A percentile compares a stretch with the other conserved stretches of the same genome.
Conservation (phyloP, 768 basidiomycete species). For the Butyriboletus loyo region DNA sequence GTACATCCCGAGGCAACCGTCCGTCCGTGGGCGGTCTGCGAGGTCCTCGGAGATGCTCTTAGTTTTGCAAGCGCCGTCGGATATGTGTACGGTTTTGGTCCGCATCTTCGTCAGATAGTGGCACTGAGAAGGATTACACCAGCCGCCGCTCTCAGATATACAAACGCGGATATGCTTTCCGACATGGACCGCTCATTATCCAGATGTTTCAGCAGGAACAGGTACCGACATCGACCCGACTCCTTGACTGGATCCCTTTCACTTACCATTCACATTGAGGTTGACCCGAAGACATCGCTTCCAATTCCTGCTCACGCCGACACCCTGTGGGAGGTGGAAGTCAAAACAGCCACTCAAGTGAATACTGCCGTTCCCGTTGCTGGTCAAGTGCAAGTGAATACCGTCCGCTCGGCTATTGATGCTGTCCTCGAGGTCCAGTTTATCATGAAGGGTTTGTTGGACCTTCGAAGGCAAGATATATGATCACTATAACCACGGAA, state of each 20-base stretch:
- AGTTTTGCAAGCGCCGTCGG: conserved; percentile 80
- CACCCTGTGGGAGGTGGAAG: conserved; percentile 86
- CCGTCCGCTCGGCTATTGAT: conserved; percentile 65
- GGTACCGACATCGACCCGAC: conserved; percentile 35
- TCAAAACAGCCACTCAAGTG: conserved; percentile 76
- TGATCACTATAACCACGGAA: conserved; percentile 27
- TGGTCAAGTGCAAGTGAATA: conserved; percentile 55
- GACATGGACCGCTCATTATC: conserved; percentile 66
- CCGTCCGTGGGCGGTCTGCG: conserved; percentile 77
- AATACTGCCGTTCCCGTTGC: conserved; percentile 50
- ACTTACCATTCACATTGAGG: conserved; percentile 38
- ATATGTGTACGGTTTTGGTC: conserved; percentile 51
- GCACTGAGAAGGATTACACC: conserved; percentile 2
- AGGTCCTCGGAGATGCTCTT: conserved; percentile 75
- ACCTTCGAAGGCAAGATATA: conserved; percentile 71
- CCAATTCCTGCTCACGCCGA: conserved; percentile 76
- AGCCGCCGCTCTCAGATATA: conserved; percentile 75
- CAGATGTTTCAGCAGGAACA: conserved; percentile 87
- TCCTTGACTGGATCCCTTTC: neutral
- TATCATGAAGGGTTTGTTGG: conserved; percentile 81
- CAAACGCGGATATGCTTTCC: conserved; percentile 77
- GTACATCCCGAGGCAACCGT: conserved; percentile 86
- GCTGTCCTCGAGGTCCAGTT: conserved; percentile 78
- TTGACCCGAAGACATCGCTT: conserved; percentile 71
- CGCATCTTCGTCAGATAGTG: neutral